Conservation (phyloP, 257 asterid species). For the Marsdenia floribunda region DNA sequence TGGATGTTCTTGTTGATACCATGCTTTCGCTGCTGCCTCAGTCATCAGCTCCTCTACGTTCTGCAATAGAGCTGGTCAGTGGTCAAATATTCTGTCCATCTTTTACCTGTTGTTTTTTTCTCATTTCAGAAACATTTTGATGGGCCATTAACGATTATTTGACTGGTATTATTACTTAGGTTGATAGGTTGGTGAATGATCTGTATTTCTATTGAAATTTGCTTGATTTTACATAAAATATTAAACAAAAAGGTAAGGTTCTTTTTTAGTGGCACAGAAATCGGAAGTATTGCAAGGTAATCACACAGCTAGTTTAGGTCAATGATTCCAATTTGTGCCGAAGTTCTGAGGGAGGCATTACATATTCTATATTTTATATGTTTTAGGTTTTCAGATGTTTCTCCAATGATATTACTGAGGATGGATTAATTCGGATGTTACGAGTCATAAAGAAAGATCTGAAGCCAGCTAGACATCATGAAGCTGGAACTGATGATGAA, state of each 20-base stretch:
- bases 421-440: slow-evolving; percentile 77
- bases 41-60: slow-evolving; percentile 83
- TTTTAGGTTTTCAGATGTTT: slow-evolving; percentile 76
- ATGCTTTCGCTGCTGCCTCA: slow-evolving; percentile 93
- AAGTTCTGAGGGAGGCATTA: neutral
- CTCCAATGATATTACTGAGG: slow-evolving; percentile 63
- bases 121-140: neutral
- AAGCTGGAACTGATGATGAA: slow-evolving; percentile 54
- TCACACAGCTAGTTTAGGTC: neutral
- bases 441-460: slow-evolving; percentile 82
- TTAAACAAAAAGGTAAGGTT: neutral
- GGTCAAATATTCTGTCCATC: slow-evolving; percentile 12
- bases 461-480: slow-evolving; percentile 83
- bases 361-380: neutral
- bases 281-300: neutral
- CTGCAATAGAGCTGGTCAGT: slow-evolving; percentile 87
- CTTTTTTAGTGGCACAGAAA: neutral
- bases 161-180: neutral
- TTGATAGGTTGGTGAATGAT: neutral
- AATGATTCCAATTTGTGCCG: neutral
- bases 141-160: neutral
- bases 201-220: neutral
- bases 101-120: neutral
- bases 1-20: slow-evolving; percentile 96
- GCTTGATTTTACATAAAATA: neutral